Conservation (phyloP, 257 asterid species). For the Penstemon eatonii region DNA sequence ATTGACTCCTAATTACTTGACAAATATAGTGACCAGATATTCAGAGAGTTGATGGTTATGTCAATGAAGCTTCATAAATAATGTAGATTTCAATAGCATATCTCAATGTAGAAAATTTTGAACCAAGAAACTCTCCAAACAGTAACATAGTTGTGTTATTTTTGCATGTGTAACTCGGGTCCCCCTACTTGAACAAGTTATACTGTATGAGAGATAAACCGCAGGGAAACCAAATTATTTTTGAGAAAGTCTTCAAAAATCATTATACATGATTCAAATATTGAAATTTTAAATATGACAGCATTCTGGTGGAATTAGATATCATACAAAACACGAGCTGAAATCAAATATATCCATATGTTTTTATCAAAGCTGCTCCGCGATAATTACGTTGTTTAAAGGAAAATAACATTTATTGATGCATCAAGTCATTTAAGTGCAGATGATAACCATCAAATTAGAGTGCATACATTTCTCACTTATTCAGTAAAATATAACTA, state of each 20-base stretch:
- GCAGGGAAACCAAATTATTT: neutral
- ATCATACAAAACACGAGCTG: neutral
- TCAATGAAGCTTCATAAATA: neutral
- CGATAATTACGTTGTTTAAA: neutral
- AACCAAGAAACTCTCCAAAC: constrained; percentile 1
- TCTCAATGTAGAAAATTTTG: neutral
- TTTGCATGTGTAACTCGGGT: neutral
- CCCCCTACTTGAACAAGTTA: neutral
- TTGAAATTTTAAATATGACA: neutral
- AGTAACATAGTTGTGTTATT: neutral
- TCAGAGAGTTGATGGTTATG: neutral
- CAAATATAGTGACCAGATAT: neutral
- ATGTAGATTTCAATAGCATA: neutral
- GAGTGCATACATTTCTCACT: neutral
- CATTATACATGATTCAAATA: neutral
- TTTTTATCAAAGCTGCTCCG: neutral
- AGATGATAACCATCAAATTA: neutral
- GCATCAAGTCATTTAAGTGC: constrained; percentile 1
- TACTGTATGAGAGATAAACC: neutral
- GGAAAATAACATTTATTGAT: neutral
- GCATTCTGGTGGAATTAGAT: neutral
- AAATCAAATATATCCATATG: neutral
- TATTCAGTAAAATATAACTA: neutral
- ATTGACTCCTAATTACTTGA: too few species aligned
- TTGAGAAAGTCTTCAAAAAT: neutral